A percentile compares a stretch with the other conserved stretches of the same genome.
Conservation (phyloP, 805 yeast genomes). For the Ogataea neopini region DNA sequence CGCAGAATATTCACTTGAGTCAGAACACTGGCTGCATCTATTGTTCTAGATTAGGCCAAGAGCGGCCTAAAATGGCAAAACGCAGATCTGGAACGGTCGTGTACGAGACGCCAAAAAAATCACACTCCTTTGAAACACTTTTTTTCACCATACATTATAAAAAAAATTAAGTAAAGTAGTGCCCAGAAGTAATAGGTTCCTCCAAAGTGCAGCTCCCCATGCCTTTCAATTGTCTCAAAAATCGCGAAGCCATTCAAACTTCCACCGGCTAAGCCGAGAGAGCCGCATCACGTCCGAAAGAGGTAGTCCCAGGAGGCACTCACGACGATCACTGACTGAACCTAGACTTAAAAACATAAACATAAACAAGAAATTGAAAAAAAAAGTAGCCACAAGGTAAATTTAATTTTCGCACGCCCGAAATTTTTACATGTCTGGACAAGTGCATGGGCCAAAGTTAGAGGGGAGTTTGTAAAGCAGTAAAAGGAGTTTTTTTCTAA, state of each 20-base stretch:
- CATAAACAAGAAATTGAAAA: slow-evolving; percentile 4
- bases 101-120: slow-evolving; percentile 1
- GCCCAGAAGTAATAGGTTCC: neutral
- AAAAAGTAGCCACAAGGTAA: neutral
- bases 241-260: neutral
- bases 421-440: neutral
- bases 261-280: neutral
- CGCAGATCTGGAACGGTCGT: slow-evolving; percentile 6
- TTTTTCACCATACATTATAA: neutral
- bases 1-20: neutral
- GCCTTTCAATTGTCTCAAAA: neutral
- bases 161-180: neutral
- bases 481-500: slow-evolving; percentile 1
- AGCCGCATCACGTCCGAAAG: neutral
- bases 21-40: neutral
- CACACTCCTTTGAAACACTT: slow-evolving; percentile 4
- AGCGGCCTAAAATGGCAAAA: neutral
- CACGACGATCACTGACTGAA: neutral
- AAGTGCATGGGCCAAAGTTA: neutral
- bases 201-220: slow-evolving; percentile 1
- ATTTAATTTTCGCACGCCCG: slow-evolving; percentile 1
- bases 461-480: neutral
- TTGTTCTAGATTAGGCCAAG: slow-evolving; percentile 1
- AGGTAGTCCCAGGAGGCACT: neutral
- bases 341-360: slow-evolving; percentile 3